Evolutionary conservation across 2,329 filamentous ascomycete genomes (phyloP), one percentile per base, ranked within the genome.

Genomic region (Leptographium procerum): DNA sequence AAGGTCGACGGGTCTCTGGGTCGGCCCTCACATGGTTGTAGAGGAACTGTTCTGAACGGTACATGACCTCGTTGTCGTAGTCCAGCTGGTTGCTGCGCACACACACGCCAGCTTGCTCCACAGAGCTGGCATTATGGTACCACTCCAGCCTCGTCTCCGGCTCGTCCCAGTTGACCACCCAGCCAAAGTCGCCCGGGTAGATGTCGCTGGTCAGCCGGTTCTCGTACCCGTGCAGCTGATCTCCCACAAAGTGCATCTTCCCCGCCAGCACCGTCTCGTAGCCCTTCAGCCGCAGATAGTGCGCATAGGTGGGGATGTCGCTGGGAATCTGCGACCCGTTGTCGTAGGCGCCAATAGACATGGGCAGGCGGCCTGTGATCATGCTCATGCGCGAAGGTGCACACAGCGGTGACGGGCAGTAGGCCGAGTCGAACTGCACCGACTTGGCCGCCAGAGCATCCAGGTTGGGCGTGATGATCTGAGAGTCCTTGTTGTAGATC

Each of bases 181-280:
- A 96, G 63, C 91, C 91, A 68, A 94, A 91, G 69, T 96, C 91
- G 59, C 87, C 91, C 1, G 91, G 91, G 71, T 96, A 96, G 69
- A 96, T 96, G 71, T 96, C 91, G 64, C 87, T 89, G n/a, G 91
- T 96, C 67, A 96, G 79, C 59, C 91, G 84, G 67, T 89, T 87
- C 76, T 96, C 91, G 67, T 95, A 96, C 33, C 91, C 91, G 70
- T 96, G 91, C 60, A 96, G 79, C 74, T 96, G 91, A 69, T 96
- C 91, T 36, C 91, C 91, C 57, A 95, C 88, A 70, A 96, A 96
- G 73, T 96, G 91, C 91, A 96, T 96, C 80, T 96, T 96, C 62
- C 91, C 91, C 6, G 91, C 90, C 65, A 96, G 77, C 7, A 87
- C 88, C 14, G 91, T 96, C 73, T 96, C 89, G 68, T 96, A 96